These are phyloP conservation scores for Haplosporangium sp. DNA, from an alignment of 371 early-diverging fungal genomes.

Conservation along the genomic window DNA sequence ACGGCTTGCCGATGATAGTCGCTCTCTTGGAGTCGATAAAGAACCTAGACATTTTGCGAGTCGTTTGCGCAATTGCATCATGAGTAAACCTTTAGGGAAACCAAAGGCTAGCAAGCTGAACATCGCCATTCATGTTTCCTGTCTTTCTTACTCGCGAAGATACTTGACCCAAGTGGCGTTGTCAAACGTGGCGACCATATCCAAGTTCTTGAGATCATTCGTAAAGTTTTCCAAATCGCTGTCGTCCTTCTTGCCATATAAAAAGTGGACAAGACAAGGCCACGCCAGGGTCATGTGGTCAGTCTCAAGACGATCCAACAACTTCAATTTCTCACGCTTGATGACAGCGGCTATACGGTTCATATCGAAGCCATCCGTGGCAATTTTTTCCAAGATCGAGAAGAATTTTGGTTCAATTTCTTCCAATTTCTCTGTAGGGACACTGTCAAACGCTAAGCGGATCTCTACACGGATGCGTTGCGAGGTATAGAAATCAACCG, in stretches of 20 bases:
- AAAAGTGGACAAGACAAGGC: conserved; percentile 60
- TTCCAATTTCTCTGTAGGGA: conserved; percentile 73
- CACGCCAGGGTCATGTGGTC: conserved; percentile 50
- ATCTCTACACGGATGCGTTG: conserved; percentile 69
- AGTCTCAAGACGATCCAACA: conserved; percentile 48
- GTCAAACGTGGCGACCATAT: conserved; percentile 59
- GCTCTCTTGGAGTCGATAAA: conserved; percentile 66
- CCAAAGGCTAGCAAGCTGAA: background rate
- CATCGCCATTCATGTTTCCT: no score
- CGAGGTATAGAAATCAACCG: conserved; percentile 64
- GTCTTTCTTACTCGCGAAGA: conserved; percentile 60
- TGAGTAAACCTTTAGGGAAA: background rate
- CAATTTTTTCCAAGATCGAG: conserved; percentile 59
- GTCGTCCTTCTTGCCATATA: conserved; percentile 71
- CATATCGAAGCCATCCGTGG: conserved; percentile 72
- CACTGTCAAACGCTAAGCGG: conserved; percentile 65
- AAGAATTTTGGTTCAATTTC: conserved; percentile 62
- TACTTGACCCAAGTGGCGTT: conserved; percentile 64
- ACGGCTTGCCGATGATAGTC: conserved; percentile 69
- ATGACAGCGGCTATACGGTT: conserved; percentile 69
- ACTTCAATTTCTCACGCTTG: conserved; percentile 68
- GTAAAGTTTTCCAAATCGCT: conserved; percentile 60
- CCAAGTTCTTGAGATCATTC: conserved; percentile 63
- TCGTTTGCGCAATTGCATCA: no score
- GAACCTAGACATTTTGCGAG: conserved; percentile 54